phyloP scores from a whole-genome alignment of 139 green algal genomes.

The Micromonas commoda region DNA sequence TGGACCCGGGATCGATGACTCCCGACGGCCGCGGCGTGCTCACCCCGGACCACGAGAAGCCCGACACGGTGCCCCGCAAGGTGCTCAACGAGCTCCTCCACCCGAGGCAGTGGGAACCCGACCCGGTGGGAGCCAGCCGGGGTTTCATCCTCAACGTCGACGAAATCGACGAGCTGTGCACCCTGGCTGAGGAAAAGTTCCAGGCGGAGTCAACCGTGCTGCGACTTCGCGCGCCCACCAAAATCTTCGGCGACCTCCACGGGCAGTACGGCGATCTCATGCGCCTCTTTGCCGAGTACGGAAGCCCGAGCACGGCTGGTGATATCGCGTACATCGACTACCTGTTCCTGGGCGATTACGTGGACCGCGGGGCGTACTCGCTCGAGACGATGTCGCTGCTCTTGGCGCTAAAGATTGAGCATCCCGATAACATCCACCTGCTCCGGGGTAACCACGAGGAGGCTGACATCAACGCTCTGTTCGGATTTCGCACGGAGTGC shows the following conservation, averaged over 20 bases:
- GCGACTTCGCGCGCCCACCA: constrained; percentile 80
- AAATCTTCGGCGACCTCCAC: constrained; percentile 99
- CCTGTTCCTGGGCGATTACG: constrained; percentile 77
- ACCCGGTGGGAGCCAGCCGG: constrained; percentile 71
- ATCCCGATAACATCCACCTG: constrained; percentile 85
- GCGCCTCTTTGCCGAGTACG: constrained; percentile 99
- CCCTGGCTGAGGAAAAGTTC: constrained; percentile 63
- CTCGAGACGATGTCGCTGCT: constrained; percentile 75
- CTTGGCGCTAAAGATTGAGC: constrained; percentile 74
- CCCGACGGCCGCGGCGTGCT: background rate
- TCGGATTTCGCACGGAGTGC: constrained; percentile 89
- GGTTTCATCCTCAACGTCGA: constrained; percentile 62
- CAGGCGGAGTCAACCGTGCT: constrained; percentile 77
- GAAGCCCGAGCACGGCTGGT: constrained; percentile 83
- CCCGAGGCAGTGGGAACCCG: constrained; percentile 32
- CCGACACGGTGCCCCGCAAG: constrained; percentile 60
- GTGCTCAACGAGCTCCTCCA: constrained; percentile 62
- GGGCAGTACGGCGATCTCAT: constrained; percentile 98
- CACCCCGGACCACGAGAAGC: background rate
- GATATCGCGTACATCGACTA: constrained; percentile 99
- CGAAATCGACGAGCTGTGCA: constrained; percentile 83
- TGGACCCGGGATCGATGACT: background rate
- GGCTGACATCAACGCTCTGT: constrained; percentile 96
- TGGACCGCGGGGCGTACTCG: constrained; percentile 70
- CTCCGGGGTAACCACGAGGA: constrained; percentile 98